phyloP scores from a whole-genome alignment of 2,329 filamentous ascomycete genomes.

The Microdochium trichocladiopsis region DNA sequence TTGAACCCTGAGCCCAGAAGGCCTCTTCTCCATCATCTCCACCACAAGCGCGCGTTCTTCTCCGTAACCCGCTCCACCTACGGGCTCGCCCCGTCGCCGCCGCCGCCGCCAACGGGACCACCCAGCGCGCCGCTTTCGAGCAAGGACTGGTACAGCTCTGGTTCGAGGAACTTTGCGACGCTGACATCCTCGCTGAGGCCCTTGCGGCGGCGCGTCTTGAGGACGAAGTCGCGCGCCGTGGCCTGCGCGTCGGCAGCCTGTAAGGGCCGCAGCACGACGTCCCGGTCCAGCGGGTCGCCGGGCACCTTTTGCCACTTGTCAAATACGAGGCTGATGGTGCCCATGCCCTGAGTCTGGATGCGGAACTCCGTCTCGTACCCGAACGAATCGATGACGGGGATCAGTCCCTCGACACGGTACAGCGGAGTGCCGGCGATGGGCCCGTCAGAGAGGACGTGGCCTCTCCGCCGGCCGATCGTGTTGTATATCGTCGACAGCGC shows the following conservation, averaged over 20 bases:
- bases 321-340: conserved; percentile 86
- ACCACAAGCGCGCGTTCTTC: neutral
- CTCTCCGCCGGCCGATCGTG: conserved; percentile 77
- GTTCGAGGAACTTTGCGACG: conserved; percentile 93
- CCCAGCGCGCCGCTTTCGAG: conserved; percentile 86
- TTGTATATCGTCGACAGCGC: conserved; percentile 87
- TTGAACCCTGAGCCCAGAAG: too few relatives aligned
- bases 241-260: conserved; percentile 85
- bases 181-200: conserved; percentile 92
- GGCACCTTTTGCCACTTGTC: conserved; percentile 95
- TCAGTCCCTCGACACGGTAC: conserved; percentile 82
- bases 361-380: conserved; percentile 96
- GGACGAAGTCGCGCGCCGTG: conserved; percentile 89
- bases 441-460: conserved; percentile 90
- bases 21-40: too few relatives aligned
- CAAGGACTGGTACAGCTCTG: conserved; percentile 81
- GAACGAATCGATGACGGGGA: conserved; percentile 95
- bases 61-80: neutral
- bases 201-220: conserved; percentile 92
- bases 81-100: neutral
- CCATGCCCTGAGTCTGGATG: conserved; percentile 91
- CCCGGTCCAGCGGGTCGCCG: conserved; percentile 87
- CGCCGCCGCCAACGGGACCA: neutral
- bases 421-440: conserved; percentile 91
- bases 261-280: conserved; percentile 72